Evolutionary conservation across 1,139 yeast species (phyloP).

Genomic region (Candida glucosophila): DNA sequence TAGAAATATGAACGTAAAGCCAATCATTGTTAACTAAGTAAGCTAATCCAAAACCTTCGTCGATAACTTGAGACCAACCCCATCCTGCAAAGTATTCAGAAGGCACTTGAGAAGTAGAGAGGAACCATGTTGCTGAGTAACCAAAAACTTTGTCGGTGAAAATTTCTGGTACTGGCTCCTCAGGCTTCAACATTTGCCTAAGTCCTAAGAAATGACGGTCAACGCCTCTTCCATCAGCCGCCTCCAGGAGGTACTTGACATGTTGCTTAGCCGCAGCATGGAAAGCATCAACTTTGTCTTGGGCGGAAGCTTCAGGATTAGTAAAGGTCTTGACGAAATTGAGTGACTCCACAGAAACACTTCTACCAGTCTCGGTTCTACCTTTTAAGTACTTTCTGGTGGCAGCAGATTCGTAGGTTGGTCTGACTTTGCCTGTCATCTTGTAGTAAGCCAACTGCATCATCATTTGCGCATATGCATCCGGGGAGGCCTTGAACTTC

Average conservation of each 20-base stretch:
- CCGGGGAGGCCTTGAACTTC: conserved; percentile 64
- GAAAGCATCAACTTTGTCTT: conserved; percentile 60
- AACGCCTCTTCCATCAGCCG: conserved; percentile 82
- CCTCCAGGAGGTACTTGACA: conserved; percentile 63
- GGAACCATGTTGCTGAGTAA: conserved; percentile 77
- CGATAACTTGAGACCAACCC: conserved; percentile 96
- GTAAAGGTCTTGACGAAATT: conserved; percentile 74
- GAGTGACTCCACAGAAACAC: conserved; percentile 71
- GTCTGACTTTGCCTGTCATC: conserved; percentile 71
- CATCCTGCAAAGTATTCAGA: conserved; percentile 86
- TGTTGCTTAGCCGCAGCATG: conserved; percentile 72
- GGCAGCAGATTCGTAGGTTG: conserved; percentile 95
- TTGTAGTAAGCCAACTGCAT: conserved; percentile 75
- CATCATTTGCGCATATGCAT: conserved; percentile 68
- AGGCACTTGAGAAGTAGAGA: conserved; percentile 85
- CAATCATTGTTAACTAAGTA: conserved; percentile 86
- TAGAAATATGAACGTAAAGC: conserved; percentile 79
- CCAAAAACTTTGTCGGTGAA: conserved; percentile 69
- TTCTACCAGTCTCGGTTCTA: conserved; percentile 92
- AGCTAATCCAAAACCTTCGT: conserved; percentile 89
- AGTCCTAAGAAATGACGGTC: conserved; percentile 93
- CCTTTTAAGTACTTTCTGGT: conserved; percentile 86
- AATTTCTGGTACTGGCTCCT: conserved; percentile 59
- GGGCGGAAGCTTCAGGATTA: conserved; percentile 41
- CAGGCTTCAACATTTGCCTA: conserved; percentile 57